Evolutionary conservation across 352 stramenopile genomes (phyloP).

Genomic region (Globisporangium paroecandrum): DNA sequence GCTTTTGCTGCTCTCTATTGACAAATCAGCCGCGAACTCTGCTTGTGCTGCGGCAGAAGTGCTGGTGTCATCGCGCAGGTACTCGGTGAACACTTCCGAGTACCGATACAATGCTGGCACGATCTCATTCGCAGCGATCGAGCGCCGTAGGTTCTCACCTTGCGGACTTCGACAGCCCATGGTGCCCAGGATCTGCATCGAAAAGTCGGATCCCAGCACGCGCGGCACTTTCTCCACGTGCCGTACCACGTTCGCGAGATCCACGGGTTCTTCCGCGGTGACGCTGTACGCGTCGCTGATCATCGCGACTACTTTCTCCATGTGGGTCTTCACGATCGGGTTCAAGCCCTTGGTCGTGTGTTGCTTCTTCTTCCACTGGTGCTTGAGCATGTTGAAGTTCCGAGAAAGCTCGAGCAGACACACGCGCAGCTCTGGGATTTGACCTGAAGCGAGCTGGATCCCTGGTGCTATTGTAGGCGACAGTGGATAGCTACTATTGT

Average conservation of each 20-base stretch:
- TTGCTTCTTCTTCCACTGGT: conserved; percentile 52
- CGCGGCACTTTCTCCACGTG: conserved; percentile 59
- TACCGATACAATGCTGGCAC: conserved; percentile 41
- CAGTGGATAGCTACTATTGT: not conserved
- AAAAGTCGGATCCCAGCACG: conserved; percentile 61
- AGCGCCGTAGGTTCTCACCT: conserved; percentile 27
- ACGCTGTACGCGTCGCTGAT: conserved; percentile 71
- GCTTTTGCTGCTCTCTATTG: not conserved
- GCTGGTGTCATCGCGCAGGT: conserved; percentile 30
- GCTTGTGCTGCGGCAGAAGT: conserved; percentile 17
- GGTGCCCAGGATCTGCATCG: conserved; percentile 53
- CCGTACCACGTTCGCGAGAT: conserved; percentile 33
- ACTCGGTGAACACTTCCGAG: conserved; percentile 56
- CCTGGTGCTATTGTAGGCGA: not conserved
- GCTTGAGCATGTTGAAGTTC: conserved; percentile 65
- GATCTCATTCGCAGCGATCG: conserved; percentile 32
- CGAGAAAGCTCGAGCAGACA: conserved; percentile 67
- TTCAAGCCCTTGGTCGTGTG: conserved; percentile 36
- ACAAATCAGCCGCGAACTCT: conserved; percentile 24
- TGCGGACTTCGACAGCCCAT: conserved; percentile 35
- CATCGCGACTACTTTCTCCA: conserved; percentile 64
- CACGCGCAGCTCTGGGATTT: conserved; percentile 68
- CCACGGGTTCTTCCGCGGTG: conserved; percentile 53
- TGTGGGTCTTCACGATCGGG: conserved; percentile 51
- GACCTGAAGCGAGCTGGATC: conserved; percentile 26